Evolutionary conservation across 2,329 filamentous ascomycete genomes (phyloP).

Genomic region (Pseudogymnoascus sp.): DNA sequence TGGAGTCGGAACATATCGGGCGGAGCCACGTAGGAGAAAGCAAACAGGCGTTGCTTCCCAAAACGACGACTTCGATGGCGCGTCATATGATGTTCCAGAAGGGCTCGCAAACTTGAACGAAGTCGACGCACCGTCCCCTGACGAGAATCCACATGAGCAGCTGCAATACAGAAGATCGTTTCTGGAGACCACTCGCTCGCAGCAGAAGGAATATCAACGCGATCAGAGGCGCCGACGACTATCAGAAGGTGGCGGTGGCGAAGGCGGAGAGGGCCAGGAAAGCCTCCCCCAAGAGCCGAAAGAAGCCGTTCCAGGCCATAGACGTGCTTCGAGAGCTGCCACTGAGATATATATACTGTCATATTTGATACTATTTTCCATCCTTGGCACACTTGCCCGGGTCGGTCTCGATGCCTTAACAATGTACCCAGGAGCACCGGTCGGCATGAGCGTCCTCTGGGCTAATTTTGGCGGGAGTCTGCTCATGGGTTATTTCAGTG

Average conservation of each 20-base stretch:
- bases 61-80: background rate
- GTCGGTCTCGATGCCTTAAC: conserved; percentile 74
- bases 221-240: background rate
- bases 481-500: conserved; percentile 75
- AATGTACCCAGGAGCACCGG: conserved; percentile 66
- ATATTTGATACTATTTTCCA: conserved; percentile 76
- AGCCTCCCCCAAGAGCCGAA: background rate
- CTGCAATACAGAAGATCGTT: conserved; percentile 10
- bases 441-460: conserved; percentile 72
- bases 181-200: conserved; percentile 11
- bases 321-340: conserved; percentile 36
- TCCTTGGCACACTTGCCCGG: conserved; percentile 76
- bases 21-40: background rate
- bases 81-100: conserved; percentile 10
- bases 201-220: conserved; percentile 6
- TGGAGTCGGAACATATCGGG: background rate
- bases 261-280: background rate
- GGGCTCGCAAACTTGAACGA: conserved; percentile 12
- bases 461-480: conserved; percentile 77
- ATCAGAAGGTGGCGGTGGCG: background rate
- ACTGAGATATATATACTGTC: conserved; percentile 65
- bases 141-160: conserved; percentile 13
- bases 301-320: background rate
- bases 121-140: conserved; percentile 11
- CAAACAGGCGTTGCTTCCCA: background rate